These are phyloP conservation scores for Apiospora marii DNA, from an alignment of 2,329 filamentous ascomycete species.

Conservation along the genomic window DNA sequence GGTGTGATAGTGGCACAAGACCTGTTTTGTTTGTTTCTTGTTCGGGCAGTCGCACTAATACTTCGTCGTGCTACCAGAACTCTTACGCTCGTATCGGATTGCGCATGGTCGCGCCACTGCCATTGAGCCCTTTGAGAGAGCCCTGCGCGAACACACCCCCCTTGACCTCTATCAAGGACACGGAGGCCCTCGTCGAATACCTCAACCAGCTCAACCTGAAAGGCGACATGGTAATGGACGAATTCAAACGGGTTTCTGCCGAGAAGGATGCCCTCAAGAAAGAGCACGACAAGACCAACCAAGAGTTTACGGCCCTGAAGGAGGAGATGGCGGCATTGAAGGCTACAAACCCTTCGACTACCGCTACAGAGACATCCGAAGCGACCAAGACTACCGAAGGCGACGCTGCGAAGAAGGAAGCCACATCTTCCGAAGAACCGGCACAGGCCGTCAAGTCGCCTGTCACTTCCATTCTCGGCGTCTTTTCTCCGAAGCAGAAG, in stretches of 20 bases:
- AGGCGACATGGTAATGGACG: constrained; percentile 91
- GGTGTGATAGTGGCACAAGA: neutral
- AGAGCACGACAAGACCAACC: constrained; percentile 74
- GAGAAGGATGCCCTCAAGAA: constrained; percentile 84
- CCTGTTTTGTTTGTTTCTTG: neutral
- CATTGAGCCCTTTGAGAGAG: constrained; percentile 93
- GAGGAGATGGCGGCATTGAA: constrained; percentile 67
- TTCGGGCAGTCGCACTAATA: constrained; percentile 6
- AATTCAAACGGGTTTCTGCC: constrained; percentile 84
- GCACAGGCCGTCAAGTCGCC: constrained; percentile 52
- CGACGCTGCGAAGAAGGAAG: constrained; percentile 35
- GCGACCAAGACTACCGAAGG: constrained; percentile 40
- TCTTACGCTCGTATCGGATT: constrained; percentile 89
- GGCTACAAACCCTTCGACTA: constrained; percentile 39
- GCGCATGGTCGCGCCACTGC: constrained; percentile 86
- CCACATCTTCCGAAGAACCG: constrained; percentile 22
- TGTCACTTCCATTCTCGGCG: constrained; percentile 55
- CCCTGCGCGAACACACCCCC: constrained; percentile 93
- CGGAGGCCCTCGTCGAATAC: constrained; percentile 86
- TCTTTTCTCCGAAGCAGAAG: constrained; percentile 59
- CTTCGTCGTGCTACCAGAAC: constrained; percentile 59
- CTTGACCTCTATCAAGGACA: constrained; percentile 85
- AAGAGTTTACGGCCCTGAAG: constrained; percentile 66
- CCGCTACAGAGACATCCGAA: constrained; percentile 28
- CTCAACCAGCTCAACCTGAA: constrained; percentile 86